Conservation (phyloP, 2,329 filamentous ascomycete species). For the Nothophaeocryptopus gaeumannii region DNA sequence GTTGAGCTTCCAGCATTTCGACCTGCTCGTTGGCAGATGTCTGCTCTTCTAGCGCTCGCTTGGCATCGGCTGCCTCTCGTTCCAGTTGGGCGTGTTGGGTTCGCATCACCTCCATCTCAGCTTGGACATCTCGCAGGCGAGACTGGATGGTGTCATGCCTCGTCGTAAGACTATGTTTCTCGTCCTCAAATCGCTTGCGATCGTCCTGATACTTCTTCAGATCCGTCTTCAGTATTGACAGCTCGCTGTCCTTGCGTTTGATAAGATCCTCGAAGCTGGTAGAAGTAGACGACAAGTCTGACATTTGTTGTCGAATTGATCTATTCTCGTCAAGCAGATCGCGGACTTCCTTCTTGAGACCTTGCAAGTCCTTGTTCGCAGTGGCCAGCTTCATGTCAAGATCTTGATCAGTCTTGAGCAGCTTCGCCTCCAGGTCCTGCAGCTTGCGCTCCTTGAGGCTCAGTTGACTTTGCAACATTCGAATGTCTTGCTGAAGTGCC, state of each 20-base stretch:
- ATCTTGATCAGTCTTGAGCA: constrained; percentile 84
- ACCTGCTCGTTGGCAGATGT: constrained; percentile 87
- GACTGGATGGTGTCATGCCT: constrained; percentile 77
- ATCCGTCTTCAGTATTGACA: constrained; percentile 79
- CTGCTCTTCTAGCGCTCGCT: constrained; percentile 78
- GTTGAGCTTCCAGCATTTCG: constrained; percentile 82
- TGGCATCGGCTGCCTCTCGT: constrained; percentile 84
- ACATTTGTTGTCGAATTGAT: constrained; percentile 78
- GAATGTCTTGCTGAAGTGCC: constrained; percentile 75
- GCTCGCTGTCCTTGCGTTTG: constrained; percentile 87
- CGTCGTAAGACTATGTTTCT: constrained; percentile 66
- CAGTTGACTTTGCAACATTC: constrained; percentile 87
- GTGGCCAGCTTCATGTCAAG: constrained; percentile 78
- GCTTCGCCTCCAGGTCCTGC: constrained; percentile 78
- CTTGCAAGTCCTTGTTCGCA: constrained; percentile 75
- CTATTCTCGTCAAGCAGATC: constrained; percentile 77
- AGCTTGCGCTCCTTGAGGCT: constrained; percentile 85
- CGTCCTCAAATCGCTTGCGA: constrained; percentile 71
- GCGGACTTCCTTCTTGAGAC: constrained; percentile 69
- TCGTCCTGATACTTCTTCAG: constrained; percentile 80
- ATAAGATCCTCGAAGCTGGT: constrained; percentile 95
- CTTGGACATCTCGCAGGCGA: constrained; percentile 78
- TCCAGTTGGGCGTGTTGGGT: constrained; percentile 81
- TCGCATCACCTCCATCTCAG: constrained; percentile 81
- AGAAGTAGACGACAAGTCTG: constrained; percentile 83